Evolutionary conservation across 495 filamentous ascomycete species (phyloP), one percentile per base, ranked within the genome.

Genomic region (Amphirosellinia nigrospora): DNA sequence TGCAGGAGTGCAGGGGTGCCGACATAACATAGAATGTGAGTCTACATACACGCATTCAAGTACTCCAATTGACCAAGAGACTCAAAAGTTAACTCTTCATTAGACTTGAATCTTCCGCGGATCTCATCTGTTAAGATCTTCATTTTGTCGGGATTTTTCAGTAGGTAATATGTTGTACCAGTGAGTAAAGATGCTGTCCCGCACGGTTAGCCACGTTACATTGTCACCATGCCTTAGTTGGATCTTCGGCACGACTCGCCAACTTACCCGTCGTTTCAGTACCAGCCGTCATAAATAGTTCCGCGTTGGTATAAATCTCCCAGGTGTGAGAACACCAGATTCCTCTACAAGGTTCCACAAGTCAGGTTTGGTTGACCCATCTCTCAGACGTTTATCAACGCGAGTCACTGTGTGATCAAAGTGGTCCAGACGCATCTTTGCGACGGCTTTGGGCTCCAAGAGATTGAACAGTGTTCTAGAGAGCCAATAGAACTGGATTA

Each of bases 21-120:
- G 52, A 1, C 39, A 3, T 28, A 32, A 45, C 10, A 30, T 16
- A 30, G 7, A 46, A 9, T 38, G 19, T 68, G 16, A 9, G 34
- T 9, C 8, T 15, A 28, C 66, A 5, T 76, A 62, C 83, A 84
- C 16, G 88, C 89, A 10, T 84, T 72, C 69, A 90, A 61, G 74
- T 89, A 91, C 0, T 81, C 67, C 9, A 90, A 80, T 3, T 75
- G 70, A 58, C 71, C 72, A 21, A 87, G 81, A 52, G 74, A 77
- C 15, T 78, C 21, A 6, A 86, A 74, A n/a, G 74, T 82, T 48
- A 92, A 90, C 26, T 89, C 84, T 0, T 73, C 75, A 15, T 81
- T 80, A 0, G 75, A 71, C 9, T 75, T 73, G 71, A 90, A 91
- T 0, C 79, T 56, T 5, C 66, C 50, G 0, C 84, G 79, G 15